phyloP scores from a whole-genome alignment of 2,329 filamentous ascomycete species.

The Aspergillus nomiae region DNA sequence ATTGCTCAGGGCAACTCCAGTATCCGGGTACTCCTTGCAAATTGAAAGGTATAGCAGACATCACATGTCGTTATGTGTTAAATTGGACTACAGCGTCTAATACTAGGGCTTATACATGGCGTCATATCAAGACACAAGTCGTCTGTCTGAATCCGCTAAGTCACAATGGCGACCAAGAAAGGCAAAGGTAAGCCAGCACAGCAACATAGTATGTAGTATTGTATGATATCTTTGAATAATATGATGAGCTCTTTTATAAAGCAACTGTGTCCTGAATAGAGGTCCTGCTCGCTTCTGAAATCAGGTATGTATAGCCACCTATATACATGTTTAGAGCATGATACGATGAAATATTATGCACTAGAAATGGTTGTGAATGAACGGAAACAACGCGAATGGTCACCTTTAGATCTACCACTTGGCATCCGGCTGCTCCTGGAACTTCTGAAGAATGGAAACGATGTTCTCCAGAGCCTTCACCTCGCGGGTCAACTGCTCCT shows the following conservation, averaged over 20 bases:
- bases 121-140: neutral
- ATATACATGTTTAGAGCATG: neutral
- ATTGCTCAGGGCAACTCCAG: neutral
- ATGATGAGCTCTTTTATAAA: neutral
- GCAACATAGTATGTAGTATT: neutral
- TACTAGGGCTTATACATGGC: neutral
- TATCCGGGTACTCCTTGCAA: neutral
- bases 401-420: neutral
- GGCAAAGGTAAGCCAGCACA: neutral
- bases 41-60: neutral
- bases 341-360: constrained; percentile 6
- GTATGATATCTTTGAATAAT: neutral
- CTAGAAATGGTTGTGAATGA: constrained; percentile 2
- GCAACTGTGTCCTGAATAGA: constrained; percentile 5
- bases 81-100: neutral
- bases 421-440: neutral
- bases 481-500: neutral
- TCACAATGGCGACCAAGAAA: neutral
- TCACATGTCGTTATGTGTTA: neutral
- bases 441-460: constrained; percentile 4
- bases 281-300: constrained; percentile 3
- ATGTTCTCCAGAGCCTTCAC: constrained; percentile 3
- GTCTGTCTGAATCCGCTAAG: neutral
- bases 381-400: neutral
- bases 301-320: constrained; percentile 1